Percentiles rank a stretch among this genome's conserved stretches.
Evolutionary conservation across 2,329 filamentous ascomycete genomes (phyloP).

Genomic region (Penicillium freii): DNA sequence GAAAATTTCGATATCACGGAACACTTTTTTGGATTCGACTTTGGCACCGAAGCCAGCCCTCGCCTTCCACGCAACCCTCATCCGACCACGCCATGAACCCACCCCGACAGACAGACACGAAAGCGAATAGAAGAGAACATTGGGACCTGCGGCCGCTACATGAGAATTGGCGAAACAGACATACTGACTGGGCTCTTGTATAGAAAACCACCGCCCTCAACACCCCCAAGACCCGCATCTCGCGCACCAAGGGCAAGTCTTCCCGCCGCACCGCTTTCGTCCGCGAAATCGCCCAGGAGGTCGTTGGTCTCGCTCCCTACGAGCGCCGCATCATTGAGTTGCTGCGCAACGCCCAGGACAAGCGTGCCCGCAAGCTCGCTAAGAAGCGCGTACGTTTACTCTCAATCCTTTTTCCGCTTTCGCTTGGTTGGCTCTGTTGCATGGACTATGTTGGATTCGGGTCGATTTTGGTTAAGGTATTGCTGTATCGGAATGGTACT

Average conservation of each 20-base stretch:
- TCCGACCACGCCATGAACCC: neutral
- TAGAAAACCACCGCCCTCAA: slow-evolving; percentile 78
- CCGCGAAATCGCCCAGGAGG: slow-evolving; percentile 96
- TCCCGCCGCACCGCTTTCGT: slow-evolving; percentile 98
- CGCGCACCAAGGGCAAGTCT: slow-evolving; percentile 88
- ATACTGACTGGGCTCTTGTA: slow-evolving; percentile 41
- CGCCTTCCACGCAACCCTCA: slow-evolving; percentile 1
- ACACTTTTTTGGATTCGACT: slow-evolving; percentile 4
- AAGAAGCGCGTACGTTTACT: slow-evolving; percentile 85
- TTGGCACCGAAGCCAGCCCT: slow-evolving; percentile 4
- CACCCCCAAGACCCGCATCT: slow-evolving; percentile 73
- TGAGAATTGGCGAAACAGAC: slow-evolving; percentile 35
- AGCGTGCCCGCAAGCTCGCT: slow-evolving; percentile 97
- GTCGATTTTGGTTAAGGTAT: neutral
- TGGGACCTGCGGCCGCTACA: neutral
- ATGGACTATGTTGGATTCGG: neutral
- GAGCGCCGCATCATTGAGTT: slow-evolving; percentile 99
- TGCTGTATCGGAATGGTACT: slow-evolving; percentile 1
- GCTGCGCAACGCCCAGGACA: slow-evolving; percentile 98
- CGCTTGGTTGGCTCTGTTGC: neutral
- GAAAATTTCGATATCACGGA: slow-evolving; percentile 3
- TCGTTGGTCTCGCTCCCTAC: slow-evolving; percentile 90
- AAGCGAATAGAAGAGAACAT: slow-evolving; percentile 9
- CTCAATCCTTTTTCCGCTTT: neutral
- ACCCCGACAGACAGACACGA: neutral